Evolutionary conservation across 2,329 filamentous ascomycete genomes (phyloP).

Genomic region (Macrophomina phaseolina): DNA sequence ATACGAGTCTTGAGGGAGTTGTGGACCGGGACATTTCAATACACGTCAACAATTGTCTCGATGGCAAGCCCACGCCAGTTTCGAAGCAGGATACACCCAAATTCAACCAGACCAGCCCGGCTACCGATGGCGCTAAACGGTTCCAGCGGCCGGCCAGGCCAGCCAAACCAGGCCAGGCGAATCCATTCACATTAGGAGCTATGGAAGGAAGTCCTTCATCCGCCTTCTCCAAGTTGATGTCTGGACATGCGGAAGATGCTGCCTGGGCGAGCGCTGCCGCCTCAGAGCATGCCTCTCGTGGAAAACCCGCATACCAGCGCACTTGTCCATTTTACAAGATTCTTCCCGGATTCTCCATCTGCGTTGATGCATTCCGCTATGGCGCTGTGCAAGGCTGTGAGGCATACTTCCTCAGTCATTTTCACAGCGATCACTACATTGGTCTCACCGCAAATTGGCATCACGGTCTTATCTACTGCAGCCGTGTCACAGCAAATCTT

Average conservation of each 20-base stretch:
- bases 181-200: constrained; percentile 69
- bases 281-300: constrained; percentile 75
- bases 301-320: constrained; percentile 83
- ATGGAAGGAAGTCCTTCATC: constrained; percentile 67
- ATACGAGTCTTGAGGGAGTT: constrained; percentile 63
- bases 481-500: constrained; percentile 86
- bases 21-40: constrained; percentile 70
- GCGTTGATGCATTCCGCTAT: constrained; percentile 95
- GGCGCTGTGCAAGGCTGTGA: constrained; percentile 90
- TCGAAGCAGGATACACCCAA: constrained; percentile 36
- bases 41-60: constrained; percentile 93
- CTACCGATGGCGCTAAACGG: constrained; percentile 52
- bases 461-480: constrained; percentile 96
- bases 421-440: constrained; percentile 97
- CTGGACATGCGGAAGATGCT: constrained; percentile 83
- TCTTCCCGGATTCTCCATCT: constrained; percentile 88
- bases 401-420: constrained; percentile 96
- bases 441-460: constrained; percentile 86
- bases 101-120: constrained; percentile 23
- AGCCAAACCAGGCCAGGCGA: constrained; percentile 79
- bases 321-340: constrained; percentile 99
- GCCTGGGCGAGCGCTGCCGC: constrained; percentile 90
- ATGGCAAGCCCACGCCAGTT: constrained; percentile 74
- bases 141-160: constrained; percentile 70
- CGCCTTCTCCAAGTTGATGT: constrained; percentile 93